Base-by-base conservation (phyloP, 257 asterid species). In the Gynochthodes officinalis region DNA sequence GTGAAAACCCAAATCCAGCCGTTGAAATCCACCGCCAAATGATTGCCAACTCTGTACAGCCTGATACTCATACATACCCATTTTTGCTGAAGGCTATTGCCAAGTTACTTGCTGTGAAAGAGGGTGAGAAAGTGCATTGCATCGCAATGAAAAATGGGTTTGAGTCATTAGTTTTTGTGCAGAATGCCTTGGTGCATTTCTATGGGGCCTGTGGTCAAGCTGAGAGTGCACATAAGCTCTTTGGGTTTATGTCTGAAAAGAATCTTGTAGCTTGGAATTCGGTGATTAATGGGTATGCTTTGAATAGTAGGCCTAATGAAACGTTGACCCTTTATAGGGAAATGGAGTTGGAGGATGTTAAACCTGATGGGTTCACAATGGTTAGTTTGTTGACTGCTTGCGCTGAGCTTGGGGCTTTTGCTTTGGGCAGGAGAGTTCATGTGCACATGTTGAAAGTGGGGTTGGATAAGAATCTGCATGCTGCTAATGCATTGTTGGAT, bases 211-310 rank as follows among this genome's bases (percentile, higher is more conserved):
- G 92, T 81, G 91, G 89, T 42, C 82, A 71, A 23, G 84, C 87
- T 0, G 91, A 86, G 76, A 79, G 85, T 65, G 96, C 96, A 11
- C 85, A 77, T 43, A 80, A 76, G 65, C 18, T 91, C 85, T 91
- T 91, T 63, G 95, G 81, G 59, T 70, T 67, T 64, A 89, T 89
- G 89, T 76, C 85, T 7, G 83, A 77, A 0, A 86, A 78, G 85
- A 86, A 89, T 76, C 89, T 91, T 1, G 95, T 89, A 62, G 95
- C 91, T 32, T 91, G 95, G 96, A 91, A 91, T 73, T 81, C 97
- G 4, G 84, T 88, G 67, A 81, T 89, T 48, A 91, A 91, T 74
- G 85, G 85, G 67, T 85, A 86, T 70, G 91, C 90, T 69, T 52
- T 86, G 66, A 91, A 89, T 64, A 82, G 89, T 15, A 78, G 88